Base-by-base conservation (phyloP, 192 early-diverging fungal genomes). In the Endogone sp. region DNA sequence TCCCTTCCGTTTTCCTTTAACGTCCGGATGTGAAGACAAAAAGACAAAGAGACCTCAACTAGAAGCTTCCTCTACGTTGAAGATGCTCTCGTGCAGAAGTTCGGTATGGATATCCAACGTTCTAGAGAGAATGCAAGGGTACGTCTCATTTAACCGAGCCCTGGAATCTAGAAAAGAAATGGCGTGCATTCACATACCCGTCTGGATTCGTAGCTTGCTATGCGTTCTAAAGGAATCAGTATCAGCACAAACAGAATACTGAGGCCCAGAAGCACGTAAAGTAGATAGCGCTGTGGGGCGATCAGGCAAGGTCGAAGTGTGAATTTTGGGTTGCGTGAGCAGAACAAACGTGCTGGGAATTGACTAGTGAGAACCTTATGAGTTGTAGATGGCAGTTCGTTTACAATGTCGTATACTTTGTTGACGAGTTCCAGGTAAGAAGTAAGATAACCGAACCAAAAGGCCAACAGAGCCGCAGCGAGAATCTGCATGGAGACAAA, bases 1-100 rank as follows among this genome's bases (percentile, higher is more conserved):
- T n/a, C n/a, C n/a, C n/a, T n/a, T n/a, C n/a, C n/a, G n/a, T n/a
- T n/a, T n/a, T n/a, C n/a, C n/a, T n/a, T n/a, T n/a, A n/a, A n/a
- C n/a, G n/a, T n/a, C n/a, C n/a, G n/a, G n/a, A n/a, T n/a, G n/a
- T n/a, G n/a, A n/a, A n/a, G n/a, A n/a, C n/a, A n/a, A n/a, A n/a
- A n/a, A n/a, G n/a, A n/a, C n/a, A n/a, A n/a, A n/a, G n/a, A 44
- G 37, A 16, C 16, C 16, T 16, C 37, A 16, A 37, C 66, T 72
- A 81, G 66, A 82, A 79, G 64, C 80, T 82, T 55, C 80, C 80
- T 4, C 80, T 71, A 29, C 80, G 56, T 54, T 79, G 74, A 32
- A 82, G 68, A 67, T 82, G 80, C 30, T 82, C 80, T 24, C 80
- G 70, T 26, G 80, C 80, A 4, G 80, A 82, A 22, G 80, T 82